Evolutionary conservation across 371 early-diverging fungal genomes (phyloP).

Genomic region (Phascolomyces articulosus): DNA sequence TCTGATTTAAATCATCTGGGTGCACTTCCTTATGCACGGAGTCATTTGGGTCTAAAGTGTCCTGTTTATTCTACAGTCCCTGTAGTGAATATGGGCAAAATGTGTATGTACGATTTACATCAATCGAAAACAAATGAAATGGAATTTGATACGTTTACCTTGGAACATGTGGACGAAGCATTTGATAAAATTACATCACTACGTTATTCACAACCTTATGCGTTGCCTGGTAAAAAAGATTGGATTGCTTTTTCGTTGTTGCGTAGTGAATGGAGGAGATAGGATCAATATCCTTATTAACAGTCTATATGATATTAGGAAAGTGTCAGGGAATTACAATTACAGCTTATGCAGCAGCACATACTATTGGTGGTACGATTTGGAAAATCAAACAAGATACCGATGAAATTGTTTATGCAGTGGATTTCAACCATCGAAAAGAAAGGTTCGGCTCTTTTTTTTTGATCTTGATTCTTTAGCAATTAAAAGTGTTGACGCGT

Average conservation of each 20-base stretch:
- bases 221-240: slow-evolving; percentile 57
- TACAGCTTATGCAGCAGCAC: slow-evolving; percentile 94
- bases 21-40: slow-evolving; percentile 84
- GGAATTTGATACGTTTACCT: slow-evolving; percentile 73
- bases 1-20: slow-evolving; percentile 90
- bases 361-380: slow-evolving; percentile 96
- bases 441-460: no score
- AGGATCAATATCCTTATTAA: no score
- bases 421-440: slow-evolving; percentile 95
- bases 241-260: background rate
- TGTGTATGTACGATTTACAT: slow-evolving; percentile 81
- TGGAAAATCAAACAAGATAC: slow-evolving; percentile 97
- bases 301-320: no score
- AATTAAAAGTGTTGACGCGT: no score
- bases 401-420: slow-evolving; percentile 94
- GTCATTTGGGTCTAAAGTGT: slow-evolving; percentile 81
- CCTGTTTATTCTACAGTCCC: slow-evolving; percentile 95
- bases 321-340: slow-evolving; percentile 88
- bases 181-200: slow-evolving; percentile 86
- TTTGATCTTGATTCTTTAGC: no score
- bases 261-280: no score
- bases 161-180: slow-evolving; percentile 80
- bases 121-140: slow-evolving; percentile 70
- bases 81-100: slow-evolving; percentile 91
- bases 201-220: slow-evolving; percentile 91